A percentile compares a stretch with the other conserved stretches of the same genome.
phyloP scores from a whole-genome alignment of 306 rosid species.

The Amphicarpaea edgeworthii region DNA sequence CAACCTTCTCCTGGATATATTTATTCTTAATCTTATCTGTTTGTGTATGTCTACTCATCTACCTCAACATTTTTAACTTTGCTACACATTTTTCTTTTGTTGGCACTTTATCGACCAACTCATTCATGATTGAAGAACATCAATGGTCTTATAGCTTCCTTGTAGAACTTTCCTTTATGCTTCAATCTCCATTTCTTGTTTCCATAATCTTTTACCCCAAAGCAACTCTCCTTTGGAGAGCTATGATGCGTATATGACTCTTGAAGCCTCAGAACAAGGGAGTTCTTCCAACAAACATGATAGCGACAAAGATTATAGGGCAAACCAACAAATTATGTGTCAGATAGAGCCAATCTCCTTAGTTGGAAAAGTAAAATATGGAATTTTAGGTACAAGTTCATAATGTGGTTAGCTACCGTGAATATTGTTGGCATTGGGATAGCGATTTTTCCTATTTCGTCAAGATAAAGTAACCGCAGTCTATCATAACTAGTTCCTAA shows the following conservation, averaged over 20 bases:
- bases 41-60: background rate
- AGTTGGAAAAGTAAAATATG: background rate
- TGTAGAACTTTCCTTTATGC: background rate
- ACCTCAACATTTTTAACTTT: background rate
- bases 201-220: background rate
- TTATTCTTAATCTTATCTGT: background rate
- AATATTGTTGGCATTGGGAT: background rate
- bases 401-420: background rate
- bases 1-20: background rate
- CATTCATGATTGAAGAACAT: background rate
- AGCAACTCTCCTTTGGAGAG: constrained; percentile 21
- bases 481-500: background rate
- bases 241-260: background rate
- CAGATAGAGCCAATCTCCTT: background rate
- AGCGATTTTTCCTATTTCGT: background rate
- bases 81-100: background rate
- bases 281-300: background rate
- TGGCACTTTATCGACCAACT: background rate
- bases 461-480: background rate
- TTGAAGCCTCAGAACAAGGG: background rate
- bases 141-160: background rate
- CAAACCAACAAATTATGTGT: background rate
- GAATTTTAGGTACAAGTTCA: background rate
- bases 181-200: too few relatives aligned
- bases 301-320: background rate